Evolutionary conservation across 2,329 filamentous ascomycete genomes (phyloP).

Genomic region (Venturia asperata): DNA sequence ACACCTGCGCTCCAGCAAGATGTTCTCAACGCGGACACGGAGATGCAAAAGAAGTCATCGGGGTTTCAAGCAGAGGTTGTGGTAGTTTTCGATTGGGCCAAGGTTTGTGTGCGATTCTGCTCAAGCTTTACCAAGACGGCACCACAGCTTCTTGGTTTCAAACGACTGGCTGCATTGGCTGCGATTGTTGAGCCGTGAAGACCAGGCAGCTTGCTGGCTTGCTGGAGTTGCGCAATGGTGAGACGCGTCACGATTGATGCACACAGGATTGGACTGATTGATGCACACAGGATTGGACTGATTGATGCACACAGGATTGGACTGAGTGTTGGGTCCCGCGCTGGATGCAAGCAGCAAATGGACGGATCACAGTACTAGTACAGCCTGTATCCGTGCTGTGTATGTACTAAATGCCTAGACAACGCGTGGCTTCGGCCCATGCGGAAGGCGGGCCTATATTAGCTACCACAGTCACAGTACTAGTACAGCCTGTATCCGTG

Average conservation of each 20-base stretch:
- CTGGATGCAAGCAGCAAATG: too few relatives aligned
- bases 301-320: neutral
- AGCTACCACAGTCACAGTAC: neutral
- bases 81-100: neutral
- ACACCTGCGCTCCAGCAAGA: neutral
- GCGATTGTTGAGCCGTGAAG: neutral
- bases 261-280: too few relatives aligned
- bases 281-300: too few relatives aligned
- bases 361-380: too few relatives aligned
- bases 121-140: slow-evolving; percentile 9
- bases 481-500: too few relatives aligned
- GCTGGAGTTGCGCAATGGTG: neutral
- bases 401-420: too few relatives aligned
- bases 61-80: neutral
- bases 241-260: slow-evolving; percentile 2
- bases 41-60: neutral
- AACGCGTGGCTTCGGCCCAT: neutral
- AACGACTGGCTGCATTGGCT: neutral
- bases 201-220: neutral
- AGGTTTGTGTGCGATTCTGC: neutral
- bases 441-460: neutral
- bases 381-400: too few relatives aligned
- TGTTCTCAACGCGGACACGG: too few relatives aligned
- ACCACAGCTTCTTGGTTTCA: neutral
- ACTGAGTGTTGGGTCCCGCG: neutral